Conservation (phyloP, 352 stramenopile genomes). For the Phytophthora podocarpi region DNA sequence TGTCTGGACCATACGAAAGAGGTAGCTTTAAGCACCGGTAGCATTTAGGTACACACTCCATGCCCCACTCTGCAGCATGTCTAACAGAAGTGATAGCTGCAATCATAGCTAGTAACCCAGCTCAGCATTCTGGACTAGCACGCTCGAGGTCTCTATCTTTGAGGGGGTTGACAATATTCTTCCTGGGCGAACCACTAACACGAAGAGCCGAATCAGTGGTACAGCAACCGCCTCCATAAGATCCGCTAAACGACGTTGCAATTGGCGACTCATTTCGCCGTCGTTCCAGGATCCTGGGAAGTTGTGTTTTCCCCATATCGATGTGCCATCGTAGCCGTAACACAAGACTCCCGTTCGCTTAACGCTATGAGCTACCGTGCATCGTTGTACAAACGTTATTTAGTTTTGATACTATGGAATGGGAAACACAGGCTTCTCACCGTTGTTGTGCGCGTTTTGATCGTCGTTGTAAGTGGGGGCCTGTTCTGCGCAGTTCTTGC, state of each 20-base stretch:
- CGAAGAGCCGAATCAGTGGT: slow-evolving; percentile 8
- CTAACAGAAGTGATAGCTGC: background rate
- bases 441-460: slow-evolving; percentile 2
- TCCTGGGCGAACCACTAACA: background rate
- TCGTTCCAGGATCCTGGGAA: slow-evolving; percentile 9
- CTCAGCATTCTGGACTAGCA: background rate
- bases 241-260: background rate
- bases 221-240: background rate
- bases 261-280: slow-evolving; percentile 6
- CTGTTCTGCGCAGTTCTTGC: slow-evolving; percentile 5
- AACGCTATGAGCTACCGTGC: background rate
- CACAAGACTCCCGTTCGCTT: background rate
- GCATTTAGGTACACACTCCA: background rate
- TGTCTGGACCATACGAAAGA: background rate
- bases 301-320: slow-evolving; percentile 3
- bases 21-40: background rate
- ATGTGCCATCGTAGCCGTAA: slow-evolving; percentile 4
- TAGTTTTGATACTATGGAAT: no score
- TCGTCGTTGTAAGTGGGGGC: background rate
- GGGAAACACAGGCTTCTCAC: background rate
- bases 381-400: no score
- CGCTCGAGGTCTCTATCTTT: slow-evolving; percentile 3
- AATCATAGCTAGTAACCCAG: background rate
- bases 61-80: slow-evolving; percentile 7
- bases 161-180: background rate